Conservation (phyloP, 2,329 filamentous ascomycete species). For the Cadophora malorum region DNA sequence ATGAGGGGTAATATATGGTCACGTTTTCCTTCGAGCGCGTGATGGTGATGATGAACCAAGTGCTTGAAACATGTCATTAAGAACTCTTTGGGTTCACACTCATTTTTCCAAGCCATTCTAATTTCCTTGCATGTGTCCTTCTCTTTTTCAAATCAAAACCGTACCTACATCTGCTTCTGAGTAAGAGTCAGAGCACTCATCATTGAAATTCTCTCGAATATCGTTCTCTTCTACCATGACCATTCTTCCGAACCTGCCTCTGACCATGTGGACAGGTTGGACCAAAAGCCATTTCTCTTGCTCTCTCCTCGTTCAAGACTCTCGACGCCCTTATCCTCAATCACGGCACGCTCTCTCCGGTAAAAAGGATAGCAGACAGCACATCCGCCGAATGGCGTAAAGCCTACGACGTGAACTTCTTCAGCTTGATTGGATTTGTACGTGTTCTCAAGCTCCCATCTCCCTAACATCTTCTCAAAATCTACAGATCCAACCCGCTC, state of each 20-base stretch:
- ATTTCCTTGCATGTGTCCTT: no score
- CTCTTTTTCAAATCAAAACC: no score
- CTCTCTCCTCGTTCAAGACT: slow-evolving; percentile 70
- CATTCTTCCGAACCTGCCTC: neutral
- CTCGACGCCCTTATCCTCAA: slow-evolving; percentile 88
- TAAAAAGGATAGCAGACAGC: slow-evolving; percentile 71
- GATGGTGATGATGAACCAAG: neutral
- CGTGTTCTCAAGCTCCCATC: slow-evolving; percentile 40
- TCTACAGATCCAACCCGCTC: slow-evolving; percentile 69
- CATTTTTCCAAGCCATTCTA: no score
- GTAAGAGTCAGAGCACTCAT: no score
- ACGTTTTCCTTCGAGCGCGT: neutral
- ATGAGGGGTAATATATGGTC: neutral
- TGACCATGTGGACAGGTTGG: slow-evolving; percentile 51
- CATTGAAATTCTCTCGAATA: neutral
- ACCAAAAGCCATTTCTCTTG: slow-evolving; percentile 66
- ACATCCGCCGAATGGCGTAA: slow-evolving; percentile 76
- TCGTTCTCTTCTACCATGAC: neutral
- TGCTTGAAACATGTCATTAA: neutral
- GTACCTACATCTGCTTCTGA: no score
- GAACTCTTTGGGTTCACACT: no score
- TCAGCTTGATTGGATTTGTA: slow-evolving; percentile 81
- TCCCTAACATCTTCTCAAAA: slow-evolving; percentile 20
- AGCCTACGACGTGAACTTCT: slow-evolving; percentile 84
- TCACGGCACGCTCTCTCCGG: slow-evolving; percentile 81